phyloP scores from a whole-genome alignment of 352 stramenopile species.

The Globisporangium polare region DNA sequence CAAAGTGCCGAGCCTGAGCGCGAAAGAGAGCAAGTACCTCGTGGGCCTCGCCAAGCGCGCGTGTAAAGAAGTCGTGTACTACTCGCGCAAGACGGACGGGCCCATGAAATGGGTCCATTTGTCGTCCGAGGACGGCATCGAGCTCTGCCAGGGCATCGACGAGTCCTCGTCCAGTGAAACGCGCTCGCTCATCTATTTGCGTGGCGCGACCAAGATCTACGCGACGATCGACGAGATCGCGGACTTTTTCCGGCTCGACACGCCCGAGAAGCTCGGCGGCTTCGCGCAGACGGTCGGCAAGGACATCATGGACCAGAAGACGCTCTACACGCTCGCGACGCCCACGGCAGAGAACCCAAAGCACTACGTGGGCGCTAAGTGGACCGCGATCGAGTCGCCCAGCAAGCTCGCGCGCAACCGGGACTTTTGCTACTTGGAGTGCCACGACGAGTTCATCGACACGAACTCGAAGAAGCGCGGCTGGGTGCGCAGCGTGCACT shows the following conservation, averaged over 20 bases:
- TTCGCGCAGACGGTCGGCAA: slow-evolving; percentile 73
- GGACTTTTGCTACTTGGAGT: slow-evolving; percentile 84
- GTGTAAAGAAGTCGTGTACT: slow-evolving; percentile 86
- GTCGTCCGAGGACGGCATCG: slow-evolving; percentile 60
- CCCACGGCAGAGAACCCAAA: slow-evolving; percentile 73
- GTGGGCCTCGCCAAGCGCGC: slow-evolving; percentile 66
- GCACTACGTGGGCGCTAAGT: slow-evolving; percentile 83
- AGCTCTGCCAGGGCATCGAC: slow-evolving; percentile 75
- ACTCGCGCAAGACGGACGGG: slow-evolving; percentile 57
- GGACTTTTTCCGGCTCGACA: slow-evolving; percentile 79
- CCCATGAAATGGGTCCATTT: slow-evolving; percentile 81
- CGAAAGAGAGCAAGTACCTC: slow-evolving; percentile 65
- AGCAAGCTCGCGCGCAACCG: slow-evolving; percentile 71
- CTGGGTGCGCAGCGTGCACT: slow-evolving; percentile 78
- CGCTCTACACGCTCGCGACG: slow-evolving; percentile 55
- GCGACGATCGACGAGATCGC: slow-evolving; percentile 78
- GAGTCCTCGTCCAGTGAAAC: slow-evolving; percentile 17
- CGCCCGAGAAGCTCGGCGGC: slow-evolving; percentile 57
- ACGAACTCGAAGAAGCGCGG: slow-evolving; percentile 58
- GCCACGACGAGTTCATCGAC: slow-evolving; percentile 83
- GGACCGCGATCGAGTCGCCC: slow-evolving; percentile 72
- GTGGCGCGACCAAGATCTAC: slow-evolving; percentile 63
- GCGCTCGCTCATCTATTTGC: slow-evolving; percentile 55
- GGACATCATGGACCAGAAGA: slow-evolving; percentile 78
- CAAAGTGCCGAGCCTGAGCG: slow-evolving; percentile 46